Base-by-base conservation (phyloP, 1,284 basidiomycete genomes). In the Fomitopsis betulina region DNA sequence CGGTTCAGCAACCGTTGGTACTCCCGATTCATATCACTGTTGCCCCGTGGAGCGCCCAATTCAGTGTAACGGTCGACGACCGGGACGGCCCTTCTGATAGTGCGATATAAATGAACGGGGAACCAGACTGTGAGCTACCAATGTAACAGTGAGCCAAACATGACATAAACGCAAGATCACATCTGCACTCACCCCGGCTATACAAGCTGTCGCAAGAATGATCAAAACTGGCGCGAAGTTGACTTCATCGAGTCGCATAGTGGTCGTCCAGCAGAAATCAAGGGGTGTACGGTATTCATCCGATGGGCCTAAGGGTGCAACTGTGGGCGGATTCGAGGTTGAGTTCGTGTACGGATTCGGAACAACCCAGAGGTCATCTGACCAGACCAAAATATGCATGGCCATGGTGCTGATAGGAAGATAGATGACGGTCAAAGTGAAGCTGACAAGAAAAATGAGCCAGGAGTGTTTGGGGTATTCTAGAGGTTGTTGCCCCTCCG, bases 261-360 rank as follows among this genome's bases (percentile, higher is more conserved):
- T 87, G 0, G 86, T 87, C 2, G 85, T 87, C 75, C 85, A 93
- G 71, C 91, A 93, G 66, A 93, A 91, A 70, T 92, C 87, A 56
- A 88, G 68, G 2, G 88, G 81, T 54, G 84, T 82, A 53, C 83
- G 77, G 68, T 75, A 87, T 69, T 83, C 75, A 61, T 77, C 76
- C 0, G 79, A 33, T n/a, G 84, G 79, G 9, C 86, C 86, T 23
- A 86, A 70, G 5, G 82, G 77, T 5, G 78, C 63, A 1, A 84
- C 61, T 2, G 66, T 61, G 1, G 84, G 82, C 2, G 81, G 81
- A 23, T 71, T 72, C n/a, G 76, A 68, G 1, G 84, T 85, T 2
- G 80, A 75, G 64, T 85, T 85, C 45, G 73, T 72, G 67, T 89
- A 89, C 9, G 87, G 87, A 68, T 91, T 89, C 0, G 80, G 72